These are phyloP conservation scores for Styphnolobium japonicum DNA, from an alignment of 306 rosid species.

Conservation along the genomic window DNA sequence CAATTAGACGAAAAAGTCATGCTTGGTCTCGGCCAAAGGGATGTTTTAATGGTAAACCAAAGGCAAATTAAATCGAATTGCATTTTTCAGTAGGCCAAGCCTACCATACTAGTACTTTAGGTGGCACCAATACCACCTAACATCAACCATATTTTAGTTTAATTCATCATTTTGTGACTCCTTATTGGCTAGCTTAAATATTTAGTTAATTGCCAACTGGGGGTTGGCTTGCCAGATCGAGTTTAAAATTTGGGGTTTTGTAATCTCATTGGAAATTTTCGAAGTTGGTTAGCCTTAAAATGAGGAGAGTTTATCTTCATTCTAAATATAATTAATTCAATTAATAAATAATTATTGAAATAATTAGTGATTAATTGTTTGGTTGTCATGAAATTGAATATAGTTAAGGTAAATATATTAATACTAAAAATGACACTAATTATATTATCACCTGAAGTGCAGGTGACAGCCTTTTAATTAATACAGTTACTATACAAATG, in stretches of 20 bases:
- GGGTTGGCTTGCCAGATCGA: no score
- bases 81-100: not conserved
- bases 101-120: not conserved
- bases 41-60: not conserved
- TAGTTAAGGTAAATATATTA: not conserved
- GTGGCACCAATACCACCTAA: not conserved
- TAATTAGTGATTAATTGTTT: not conserved
- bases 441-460: no score
- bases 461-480: no score
- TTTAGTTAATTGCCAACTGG: no score
- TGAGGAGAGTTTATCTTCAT: no score
- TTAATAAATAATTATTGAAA: not conserved
- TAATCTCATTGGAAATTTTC: no score
- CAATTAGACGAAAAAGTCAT: slow-evolving; percentile 1
- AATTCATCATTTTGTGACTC: not conserved
- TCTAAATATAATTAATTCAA: no score
- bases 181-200: not conserved
- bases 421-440: not conserved
- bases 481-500: no score
- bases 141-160: not conserved
- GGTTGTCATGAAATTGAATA: not conserved
- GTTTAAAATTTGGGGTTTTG: no score
- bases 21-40: not conserved
- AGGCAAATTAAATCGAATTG: not conserved
- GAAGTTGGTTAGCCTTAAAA: no score